Base-by-base conservation (phyloP, 441 rosid genomes). In the Erysimum pusillum region DNA sequence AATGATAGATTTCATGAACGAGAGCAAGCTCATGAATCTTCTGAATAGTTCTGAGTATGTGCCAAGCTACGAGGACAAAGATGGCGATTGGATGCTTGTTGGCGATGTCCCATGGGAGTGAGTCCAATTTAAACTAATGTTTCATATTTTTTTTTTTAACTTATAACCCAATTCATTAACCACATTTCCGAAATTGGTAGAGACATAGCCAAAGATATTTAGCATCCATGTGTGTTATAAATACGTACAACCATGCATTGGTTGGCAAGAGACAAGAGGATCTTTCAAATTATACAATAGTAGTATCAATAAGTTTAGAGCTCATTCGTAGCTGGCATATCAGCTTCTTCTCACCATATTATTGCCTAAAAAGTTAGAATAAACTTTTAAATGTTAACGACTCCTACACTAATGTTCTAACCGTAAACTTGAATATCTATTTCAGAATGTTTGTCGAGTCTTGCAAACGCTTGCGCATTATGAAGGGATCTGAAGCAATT, bases 31-130 rank as follows among this genome's bases (percentile, higher is more conserved):
- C 78, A 91, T 88, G 95, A 93, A 94, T 85, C 91, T 94, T 38
- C 87, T 94, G 20, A 90, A 94, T 77, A 92, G 90, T 70, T 90
- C 93, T 41, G 97, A 94, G 66, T 93, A 93, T 85, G 98, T 93
- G 63, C 98, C 97, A 45, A 84, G 90, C 79, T 94, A 93, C 71
- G 98, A 91, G 79, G 98, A 93, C 72, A 93, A 90, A 87, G 98
- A 91, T 69, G 97, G 97, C 0, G 98, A 93, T 76, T 93, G 97
- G 98, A 93, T 93, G 98, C 91, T 93, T 70, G 98, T 93, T 51
- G 98, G 98, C 7, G 98, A 93, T 86, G 98, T 93, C 81, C 98
- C 97, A 61, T 94, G 98, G 98, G 88, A 84, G 98, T 94, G 83
- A 78, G 97, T 87, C 66, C 46, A 62, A 20, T 41, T 69, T 44